A percentile compares a stretch with the other conserved stretches of the same genome.
Evolutionary conservation across 1,284 basidiomycete species (phyloP).

Genomic region (Mrakiaceae sp.): DNA sequence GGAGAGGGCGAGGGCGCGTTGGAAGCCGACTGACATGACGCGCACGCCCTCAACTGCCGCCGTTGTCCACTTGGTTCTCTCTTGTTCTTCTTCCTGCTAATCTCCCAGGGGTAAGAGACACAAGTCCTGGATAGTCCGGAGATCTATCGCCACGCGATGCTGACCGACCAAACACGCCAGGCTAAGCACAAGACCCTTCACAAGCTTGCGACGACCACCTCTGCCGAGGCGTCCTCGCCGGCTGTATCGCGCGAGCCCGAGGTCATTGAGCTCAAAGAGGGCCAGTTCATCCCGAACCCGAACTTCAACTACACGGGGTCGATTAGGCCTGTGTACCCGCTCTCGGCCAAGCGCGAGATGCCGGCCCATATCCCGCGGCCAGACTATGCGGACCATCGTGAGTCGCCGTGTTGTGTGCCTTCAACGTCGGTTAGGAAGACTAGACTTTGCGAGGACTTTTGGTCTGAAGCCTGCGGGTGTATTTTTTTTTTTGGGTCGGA

Average conservation of each 20-base stretch:
- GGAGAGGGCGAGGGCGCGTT: neutral
- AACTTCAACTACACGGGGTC: conserved; percentile 31
- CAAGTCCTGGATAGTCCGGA: too few relatives aligned
- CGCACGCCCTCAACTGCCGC: too few relatives aligned
- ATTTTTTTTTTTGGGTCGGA: neutral
- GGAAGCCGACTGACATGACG: too few relatives aligned
- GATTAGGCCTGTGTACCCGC: conserved; percentile 34
- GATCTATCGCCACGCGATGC: conserved; percentile 1
- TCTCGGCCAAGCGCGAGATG: conserved; percentile 29
- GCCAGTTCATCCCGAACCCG: conserved; percentile 12
- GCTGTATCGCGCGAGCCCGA: neutral
- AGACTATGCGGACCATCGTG: conserved; percentile 37
- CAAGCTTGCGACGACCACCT: conserved; percentile 8
- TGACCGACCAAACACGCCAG: conserved; percentile 21
- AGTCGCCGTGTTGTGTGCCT: conserved; percentile 19
- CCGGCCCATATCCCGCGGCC: conserved; percentile 33
- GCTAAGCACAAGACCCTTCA: conserved; percentile 20
- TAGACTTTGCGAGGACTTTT: neutral
- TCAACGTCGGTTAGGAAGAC: neutral
- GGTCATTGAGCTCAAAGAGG: conserved; percentile 1
- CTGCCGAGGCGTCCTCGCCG: neutral
- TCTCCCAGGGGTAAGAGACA: too few relatives aligned
- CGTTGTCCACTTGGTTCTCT: too few relatives aligned
- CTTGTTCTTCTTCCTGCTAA: too few relatives aligned
- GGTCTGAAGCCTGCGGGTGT: neutral